Evolutionary conservation across 2,329 filamentous ascomycete species (phyloP).

Genomic region (Alternaria sp.): DNA sequence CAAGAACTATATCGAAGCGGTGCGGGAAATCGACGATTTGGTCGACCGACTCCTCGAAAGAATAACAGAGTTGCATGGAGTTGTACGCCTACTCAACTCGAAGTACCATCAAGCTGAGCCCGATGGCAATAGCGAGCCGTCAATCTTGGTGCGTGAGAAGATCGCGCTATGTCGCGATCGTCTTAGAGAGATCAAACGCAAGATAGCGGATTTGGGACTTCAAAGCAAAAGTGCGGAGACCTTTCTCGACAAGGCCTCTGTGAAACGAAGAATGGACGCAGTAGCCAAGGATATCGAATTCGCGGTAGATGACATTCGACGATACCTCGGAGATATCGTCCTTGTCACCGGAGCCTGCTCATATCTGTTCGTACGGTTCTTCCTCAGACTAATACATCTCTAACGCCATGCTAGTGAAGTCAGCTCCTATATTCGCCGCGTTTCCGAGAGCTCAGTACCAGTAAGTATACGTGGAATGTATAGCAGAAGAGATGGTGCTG

Average conservation of each 20-base stretch:
- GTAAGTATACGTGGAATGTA: not conserved
- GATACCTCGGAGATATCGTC: constrained; percentile 7
- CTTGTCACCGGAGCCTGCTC: not conserved
- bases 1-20: constrained; percentile 13
- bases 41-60: not conserved
- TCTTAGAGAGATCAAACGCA: constrained; percentile 9
- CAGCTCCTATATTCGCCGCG: not conserved
- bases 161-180: constrained; percentile 8
- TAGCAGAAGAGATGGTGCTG: not conserved
- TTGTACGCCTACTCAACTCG: constrained; percentile 13
- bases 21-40: constrained; percentile 7
- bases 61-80: constrained; percentile 9
- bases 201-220: constrained; percentile 12
- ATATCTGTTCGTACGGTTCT: not conserved
- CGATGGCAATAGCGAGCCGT: constrained; percentile 1
- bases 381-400: not conserved
- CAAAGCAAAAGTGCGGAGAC: constrained; percentile 7
- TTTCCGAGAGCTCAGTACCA: not conserved
- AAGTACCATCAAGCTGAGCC: constrained; percentile 8
- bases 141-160: constrained; percentile 6
- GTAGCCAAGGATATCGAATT: constrained; percentile 16
- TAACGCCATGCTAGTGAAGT: not conserved
- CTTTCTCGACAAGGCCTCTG: constrained; percentile 11
- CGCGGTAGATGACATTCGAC: constrained; percentile 16
- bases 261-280: constrained; percentile 14